A percentile compares a stretch with the other conserved stretches of the same genome.
Evolutionary conservation across 768 basidiomycete species (phyloP).

Genomic region (Suillus tomentosus): DNA sequence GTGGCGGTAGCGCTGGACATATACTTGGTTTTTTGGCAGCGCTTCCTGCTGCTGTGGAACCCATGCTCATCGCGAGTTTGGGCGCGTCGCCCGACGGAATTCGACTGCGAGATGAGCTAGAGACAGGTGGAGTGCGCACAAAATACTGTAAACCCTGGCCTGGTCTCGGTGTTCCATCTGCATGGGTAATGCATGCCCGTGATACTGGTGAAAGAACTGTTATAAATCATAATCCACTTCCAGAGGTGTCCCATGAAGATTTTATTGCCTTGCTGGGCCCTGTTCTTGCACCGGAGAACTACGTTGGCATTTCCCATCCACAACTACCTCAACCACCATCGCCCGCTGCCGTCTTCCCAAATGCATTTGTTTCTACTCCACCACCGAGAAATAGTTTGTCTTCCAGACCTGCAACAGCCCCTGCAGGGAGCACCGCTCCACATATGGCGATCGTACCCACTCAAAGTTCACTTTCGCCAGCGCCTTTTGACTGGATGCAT

Average conservation of each 20-base stretch:
- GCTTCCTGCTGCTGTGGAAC: conserved; percentile 31
- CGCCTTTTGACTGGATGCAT: conserved; percentile 86
- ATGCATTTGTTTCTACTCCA: conserved; percentile 21
- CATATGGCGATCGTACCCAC: conserved; percentile 28
- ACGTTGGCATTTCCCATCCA: conserved; percentile 34
- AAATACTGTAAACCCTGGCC: conserved; percentile 76
- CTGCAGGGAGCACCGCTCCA: conserved; percentile 15
- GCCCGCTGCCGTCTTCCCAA: conserved; percentile 34
- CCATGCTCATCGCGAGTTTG: conserved; percentile 73
- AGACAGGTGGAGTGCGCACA: conserved; percentile 67
- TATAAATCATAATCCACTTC: conserved; percentile 86
- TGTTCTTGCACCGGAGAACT: conserved; percentile 82
- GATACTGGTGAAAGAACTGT: conserved; percentile 64
- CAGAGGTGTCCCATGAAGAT: conserved; percentile 85
- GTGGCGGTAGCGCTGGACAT: conserved; percentile 75
- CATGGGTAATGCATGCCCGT: conserved; percentile 82
- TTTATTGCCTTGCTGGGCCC: conserved; percentile 80
- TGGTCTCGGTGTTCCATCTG: conserved; percentile 71
- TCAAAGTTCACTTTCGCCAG: conserved; percentile 57
- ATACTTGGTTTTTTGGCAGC: conserved; percentile 64
- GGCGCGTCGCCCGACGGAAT: conserved; percentile 71
- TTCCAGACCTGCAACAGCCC: conserved; percentile 34
- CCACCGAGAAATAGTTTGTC: conserved; percentile 38
- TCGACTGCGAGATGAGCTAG: conserved; percentile 63
- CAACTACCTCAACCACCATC: conserved; percentile 23